phyloP scores from a whole-genome alignment of 2,329 filamentous ascomycete genomes.

The Camillea tinctor region DNA sequence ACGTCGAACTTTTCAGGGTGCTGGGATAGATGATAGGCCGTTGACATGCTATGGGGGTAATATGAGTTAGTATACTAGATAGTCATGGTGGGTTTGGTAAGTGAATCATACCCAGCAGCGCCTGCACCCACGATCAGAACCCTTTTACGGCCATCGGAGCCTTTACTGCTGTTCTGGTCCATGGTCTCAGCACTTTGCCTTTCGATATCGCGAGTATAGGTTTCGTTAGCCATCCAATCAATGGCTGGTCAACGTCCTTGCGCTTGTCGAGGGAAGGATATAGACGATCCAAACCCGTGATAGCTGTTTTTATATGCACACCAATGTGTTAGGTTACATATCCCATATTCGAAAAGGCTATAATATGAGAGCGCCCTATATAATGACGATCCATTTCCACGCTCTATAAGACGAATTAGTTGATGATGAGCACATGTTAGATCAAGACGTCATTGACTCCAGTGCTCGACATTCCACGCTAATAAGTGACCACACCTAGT shows the following conservation, averaged over 20 bases:
- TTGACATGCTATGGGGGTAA: conserved; percentile 43
- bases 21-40: conserved; percentile 57
- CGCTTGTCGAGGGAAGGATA: background rate
- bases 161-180: conserved; percentile 20
- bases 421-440: conserved; percentile 7
- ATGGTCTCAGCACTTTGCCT: conserved; percentile 17
- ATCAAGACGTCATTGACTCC: conserved; percentile 7
- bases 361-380: background rate
- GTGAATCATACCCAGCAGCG: conserved; percentile 34
- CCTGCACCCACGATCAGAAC: conserved; percentile 43
- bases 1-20: conserved; percentile 60
- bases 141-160: conserved; percentile 28
- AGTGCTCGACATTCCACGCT: background rate
- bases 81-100: too few relatives aligned
- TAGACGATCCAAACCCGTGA: too few relatives aligned
- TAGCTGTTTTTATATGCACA: too few relatives aligned
- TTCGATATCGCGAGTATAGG: conserved; percentile 22
- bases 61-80: background rate
- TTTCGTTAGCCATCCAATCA: conserved; percentile 12
- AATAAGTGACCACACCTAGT: background rate
- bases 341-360: background rate
- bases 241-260: background rate
- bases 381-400: too few relatives aligned
- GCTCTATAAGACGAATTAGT: background rate
- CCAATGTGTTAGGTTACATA: too few relatives aligned